phyloP scores from a whole-genome alignment of 768 basidiomycete species.

The Podaxis sp. region DNA sequence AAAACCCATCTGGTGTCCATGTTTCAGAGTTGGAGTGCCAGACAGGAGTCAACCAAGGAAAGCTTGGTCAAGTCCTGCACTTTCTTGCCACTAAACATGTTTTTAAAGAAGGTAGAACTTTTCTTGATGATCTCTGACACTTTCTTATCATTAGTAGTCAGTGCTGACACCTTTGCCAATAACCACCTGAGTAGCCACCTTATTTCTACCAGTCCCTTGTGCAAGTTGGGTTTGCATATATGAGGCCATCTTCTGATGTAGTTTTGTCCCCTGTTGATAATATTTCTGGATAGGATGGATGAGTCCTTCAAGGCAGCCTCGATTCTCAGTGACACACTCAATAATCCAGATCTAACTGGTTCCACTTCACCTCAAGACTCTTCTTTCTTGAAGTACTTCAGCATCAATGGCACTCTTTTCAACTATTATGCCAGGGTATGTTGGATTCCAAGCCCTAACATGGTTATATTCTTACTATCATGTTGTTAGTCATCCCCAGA shows the following conservation, averaged over 20 bases:
- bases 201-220: constrained; percentile 25
- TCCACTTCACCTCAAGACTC: constrained; percentile 24
- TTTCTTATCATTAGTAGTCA: constrained; percentile 29
- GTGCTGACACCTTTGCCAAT: constrained; percentile 38
- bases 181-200: constrained; percentile 39
- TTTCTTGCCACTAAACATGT: constrained; percentile 34
- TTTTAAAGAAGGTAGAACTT: constrained; percentile 35
- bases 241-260: constrained; percentile 4
- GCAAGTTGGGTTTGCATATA: constrained; percentile 25
- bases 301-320: constrained; percentile 22
- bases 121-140: not conserved
- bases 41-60: constrained; percentile 29
- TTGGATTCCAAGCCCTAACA: no score
- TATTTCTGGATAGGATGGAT: constrained; percentile 17
- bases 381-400: constrained; percentile 24
- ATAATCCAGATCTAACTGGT: constrained; percentile 31
- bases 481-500: not conserved
- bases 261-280: not conserved
- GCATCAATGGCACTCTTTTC: constrained; percentile 19
- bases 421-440: constrained; percentile 24
- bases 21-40: constrained; percentile 26
- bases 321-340: constrained; percentile 31
- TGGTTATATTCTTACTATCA: no score
- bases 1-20: constrained; percentile 31
- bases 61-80: constrained; percentile 34